phyloP scores from a whole-genome alignment of 176 grass and related monocot species.

The Avena atlantica region DNA sequence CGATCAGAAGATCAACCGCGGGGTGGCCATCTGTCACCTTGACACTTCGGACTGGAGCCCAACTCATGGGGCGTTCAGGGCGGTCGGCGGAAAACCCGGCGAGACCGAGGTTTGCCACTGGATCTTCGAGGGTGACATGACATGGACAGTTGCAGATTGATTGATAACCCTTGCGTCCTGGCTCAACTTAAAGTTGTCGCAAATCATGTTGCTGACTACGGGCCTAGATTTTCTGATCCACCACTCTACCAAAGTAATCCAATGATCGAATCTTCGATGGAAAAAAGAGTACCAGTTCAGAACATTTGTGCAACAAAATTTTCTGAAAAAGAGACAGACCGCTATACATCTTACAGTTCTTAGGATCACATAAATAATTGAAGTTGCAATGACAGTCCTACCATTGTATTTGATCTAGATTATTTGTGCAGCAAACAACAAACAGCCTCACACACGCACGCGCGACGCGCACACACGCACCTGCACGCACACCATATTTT shows the following conservation, averaged over 20 bases:
- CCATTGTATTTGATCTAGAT: neutral
- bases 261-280: no score
- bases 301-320: neutral
- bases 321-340: neutral
- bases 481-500: neutral
- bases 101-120: slow-evolving; percentile 84
- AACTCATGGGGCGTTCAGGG: slow-evolving; percentile 64
- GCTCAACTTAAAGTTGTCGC: no score
- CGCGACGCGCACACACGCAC: no score
- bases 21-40: slow-evolving; percentile 84
- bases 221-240: no score
- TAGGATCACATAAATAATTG: neutral
- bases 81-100: slow-evolving; percentile 70
- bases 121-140: slow-evolving; percentile 95
- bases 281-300: neutral
- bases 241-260: no score
- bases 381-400: neutral
- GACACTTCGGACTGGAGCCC: slow-evolving; percentile 86
- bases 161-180: neutral
- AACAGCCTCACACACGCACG: neutral
- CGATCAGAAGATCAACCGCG: slow-evolving; percentile 58
- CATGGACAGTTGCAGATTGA: slow-evolving; percentile 74
- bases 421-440: neutral
- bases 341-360: neutral
- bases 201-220: no score